A percentile compares a stretch with the other conserved stretches of the same genome.
Conservation (phyloP, 2,329 filamentous ascomycete genomes). For the Hortaea sp. region DNA sequence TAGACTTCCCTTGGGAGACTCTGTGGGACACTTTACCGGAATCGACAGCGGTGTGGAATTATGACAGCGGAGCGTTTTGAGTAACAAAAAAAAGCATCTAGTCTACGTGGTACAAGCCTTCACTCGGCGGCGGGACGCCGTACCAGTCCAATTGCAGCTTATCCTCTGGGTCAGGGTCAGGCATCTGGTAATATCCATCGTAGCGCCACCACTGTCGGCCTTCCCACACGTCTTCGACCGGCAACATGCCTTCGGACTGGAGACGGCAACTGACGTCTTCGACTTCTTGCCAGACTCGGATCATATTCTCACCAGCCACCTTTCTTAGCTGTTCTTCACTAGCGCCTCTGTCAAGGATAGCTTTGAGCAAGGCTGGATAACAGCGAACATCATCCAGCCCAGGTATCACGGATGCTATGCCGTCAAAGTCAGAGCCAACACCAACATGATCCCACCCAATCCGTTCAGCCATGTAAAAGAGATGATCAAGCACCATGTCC, state of each 20-base stretch:
- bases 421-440: background rate
- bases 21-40: conserved; percentile 5
- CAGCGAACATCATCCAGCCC: background rate
- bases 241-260: background rate
- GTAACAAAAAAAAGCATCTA: too few species aligned
- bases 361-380: background rate
- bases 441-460: background rate
- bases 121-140: too few species aligned
- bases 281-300: background rate
- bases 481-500: background rate
- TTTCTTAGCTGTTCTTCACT: background rate
- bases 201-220: background rate
- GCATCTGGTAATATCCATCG: too few species aligned
- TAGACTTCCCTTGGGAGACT: conserved; percentile 8
- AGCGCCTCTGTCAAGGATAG: background rate
- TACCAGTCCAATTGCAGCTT: too few species aligned
- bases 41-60: too few species aligned
- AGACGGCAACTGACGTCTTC: background rate
- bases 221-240: background rate
- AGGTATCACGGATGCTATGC: background rate
- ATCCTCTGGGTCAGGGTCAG: too few species aligned
- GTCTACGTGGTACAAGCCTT: too few species aligned
- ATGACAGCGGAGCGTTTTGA: too few species aligned
- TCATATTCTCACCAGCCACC: background rate
- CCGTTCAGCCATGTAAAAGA: background rate